These are phyloP conservation scores for Citrus maxima DNA, from an alignment of 345 rosid genomes.

Conservation along the genomic window DNA sequence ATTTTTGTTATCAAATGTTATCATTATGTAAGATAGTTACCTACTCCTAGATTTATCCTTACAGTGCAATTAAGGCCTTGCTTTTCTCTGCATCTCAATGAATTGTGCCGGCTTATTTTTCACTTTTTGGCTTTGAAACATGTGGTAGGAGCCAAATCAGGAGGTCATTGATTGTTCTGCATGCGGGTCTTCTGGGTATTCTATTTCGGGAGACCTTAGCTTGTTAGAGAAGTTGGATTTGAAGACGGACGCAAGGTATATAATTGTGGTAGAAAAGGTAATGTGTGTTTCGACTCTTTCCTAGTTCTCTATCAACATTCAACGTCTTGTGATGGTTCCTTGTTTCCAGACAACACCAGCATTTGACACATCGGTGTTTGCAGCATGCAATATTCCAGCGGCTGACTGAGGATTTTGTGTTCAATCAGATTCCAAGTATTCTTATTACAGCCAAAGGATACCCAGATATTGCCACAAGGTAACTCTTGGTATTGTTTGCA, in stretches of 20 bases:
- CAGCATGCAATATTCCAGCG: slow-evolving; percentile 95
- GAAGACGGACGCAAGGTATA: slow-evolving; percentile 83
- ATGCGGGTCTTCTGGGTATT: slow-evolving; percentile 79
- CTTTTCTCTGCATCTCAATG: neutral
- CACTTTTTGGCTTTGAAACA: neutral
- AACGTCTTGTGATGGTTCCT: neutral
- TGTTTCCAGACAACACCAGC: neutral
- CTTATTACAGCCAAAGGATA: slow-evolving; percentile 93
- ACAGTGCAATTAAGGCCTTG: neutral
- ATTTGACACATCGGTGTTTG: slow-evolving; percentile 9
- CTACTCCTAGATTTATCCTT: neutral
- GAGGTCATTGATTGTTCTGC: slow-evolving; percentile 70
- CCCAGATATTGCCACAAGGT: slow-evolving; percentile 98
- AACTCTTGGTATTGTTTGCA: neutral
- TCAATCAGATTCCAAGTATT: slow-evolving; percentile 77
- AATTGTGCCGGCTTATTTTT: neutral
- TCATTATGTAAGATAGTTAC: neutral
- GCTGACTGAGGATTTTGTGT: slow-evolving; percentile 73
- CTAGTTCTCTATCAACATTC: neutral
- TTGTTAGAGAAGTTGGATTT: slow-evolving; percentile 48
- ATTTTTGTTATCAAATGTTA: neutral
- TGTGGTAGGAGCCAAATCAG: slow-evolving; percentile 63
- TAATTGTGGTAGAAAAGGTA: slow-evolving; percentile 91
- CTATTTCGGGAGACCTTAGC: slow-evolving; percentile 79
- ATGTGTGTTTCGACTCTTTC: neutral